phyloP scores from a whole-genome alignment of 148 eudicot species.

The Heliamphora exappendiculata region DNA sequence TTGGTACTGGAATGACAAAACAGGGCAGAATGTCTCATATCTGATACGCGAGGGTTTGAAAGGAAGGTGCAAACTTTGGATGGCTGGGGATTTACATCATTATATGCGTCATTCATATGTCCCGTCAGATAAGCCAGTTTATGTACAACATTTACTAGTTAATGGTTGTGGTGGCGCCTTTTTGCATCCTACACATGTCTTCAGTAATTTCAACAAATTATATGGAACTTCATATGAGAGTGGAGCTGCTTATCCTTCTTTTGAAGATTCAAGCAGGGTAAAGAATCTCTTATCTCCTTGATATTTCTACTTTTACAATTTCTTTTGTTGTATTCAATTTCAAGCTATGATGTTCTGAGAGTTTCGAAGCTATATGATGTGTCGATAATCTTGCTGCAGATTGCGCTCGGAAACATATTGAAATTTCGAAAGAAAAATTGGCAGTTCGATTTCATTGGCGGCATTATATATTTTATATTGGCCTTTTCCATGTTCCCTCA shows the following conservation, averaged over 20 bases:
- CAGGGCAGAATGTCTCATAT: conserved; percentile 74
- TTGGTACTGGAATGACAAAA: conserved; percentile 84
- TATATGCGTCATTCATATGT: conserved; percentile 89
- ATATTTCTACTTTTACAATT: not conserved
- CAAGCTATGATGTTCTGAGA: not conserved
- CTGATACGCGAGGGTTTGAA: conserved; percentile 72
- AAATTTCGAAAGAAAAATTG: conserved; percentile 98
- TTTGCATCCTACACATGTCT: conserved; percentile 97
- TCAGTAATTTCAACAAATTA: conserved; percentile 54
- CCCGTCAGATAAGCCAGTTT: conserved; percentile 71
- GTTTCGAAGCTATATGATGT: conserved; percentile 3
- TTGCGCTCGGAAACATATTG: conserved; percentile 93
- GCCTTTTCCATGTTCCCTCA: conserved; percentile 98
- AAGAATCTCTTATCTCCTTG: conserved; percentile 7
- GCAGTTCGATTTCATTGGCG: conserved; percentile 98
- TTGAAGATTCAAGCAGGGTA: conserved; percentile 98
- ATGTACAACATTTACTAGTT: conserved; percentile 88
- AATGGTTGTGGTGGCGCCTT: conserved; percentile 99
- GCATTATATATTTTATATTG: conserved; percentile 82
- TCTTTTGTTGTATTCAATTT: conserved; percentile 7
- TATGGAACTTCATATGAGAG: conserved; percentile 57
- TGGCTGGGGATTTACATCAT: conserved; percentile 98
- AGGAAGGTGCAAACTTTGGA: conserved; percentile 87
- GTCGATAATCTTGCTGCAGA: conserved; percentile 38
- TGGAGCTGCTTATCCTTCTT: conserved; percentile 82